Conservation (phyloP, 2,329 filamentous ascomycete genomes). For the Nigrograna mackinnonii region DNA sequence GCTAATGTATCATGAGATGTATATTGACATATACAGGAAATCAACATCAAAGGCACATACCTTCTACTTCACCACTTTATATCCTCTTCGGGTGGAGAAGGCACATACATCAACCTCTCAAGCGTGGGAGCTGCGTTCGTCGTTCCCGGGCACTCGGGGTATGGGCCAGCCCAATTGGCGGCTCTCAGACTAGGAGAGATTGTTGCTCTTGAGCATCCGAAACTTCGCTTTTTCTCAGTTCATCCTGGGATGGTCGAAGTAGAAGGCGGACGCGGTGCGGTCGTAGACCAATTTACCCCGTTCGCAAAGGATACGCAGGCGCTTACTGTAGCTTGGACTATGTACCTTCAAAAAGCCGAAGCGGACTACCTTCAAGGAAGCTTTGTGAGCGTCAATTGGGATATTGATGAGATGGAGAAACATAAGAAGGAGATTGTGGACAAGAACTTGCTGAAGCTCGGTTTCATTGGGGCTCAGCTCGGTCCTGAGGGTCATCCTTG, state of each 20-base stretch:
- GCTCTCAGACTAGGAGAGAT: constrained; percentile 24
- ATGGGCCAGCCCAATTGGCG: constrained; percentile 21
- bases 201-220: constrained; percentile 22
- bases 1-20: background rate
- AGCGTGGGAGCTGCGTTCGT: constrained; percentile 21
- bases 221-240: constrained; percentile 23
- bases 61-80: constrained; percentile 23
- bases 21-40: constrained; percentile 14
- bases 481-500: constrained; percentile 13
- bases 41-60: constrained; percentile 25
- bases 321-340: constrained; percentile 33
- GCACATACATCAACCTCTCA: constrained; percentile 28
- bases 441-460: constrained; percentile 24
- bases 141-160: constrained; percentile 20
- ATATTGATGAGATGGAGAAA: constrained; percentile 25
- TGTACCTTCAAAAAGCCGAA: constrained; percentile 16
- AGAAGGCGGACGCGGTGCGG: constrained; percentile 17
- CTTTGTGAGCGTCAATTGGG: constrained; percentile 20
- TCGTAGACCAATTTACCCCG: constrained; percentile 20
- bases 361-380: constrained; percentile 14
- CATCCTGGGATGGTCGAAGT: constrained; percentile 29
- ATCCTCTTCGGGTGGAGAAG: constrained; percentile 17
- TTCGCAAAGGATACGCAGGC: constrained; percentile 36
- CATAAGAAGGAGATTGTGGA: constrained; percentile 28
- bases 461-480: constrained; percentile 10